Evolutionary conservation across 257 asterid genomes (phyloP), one percentile per base, ranked within the genome.

Genomic region (Jaltomata sinuosa): DNA sequence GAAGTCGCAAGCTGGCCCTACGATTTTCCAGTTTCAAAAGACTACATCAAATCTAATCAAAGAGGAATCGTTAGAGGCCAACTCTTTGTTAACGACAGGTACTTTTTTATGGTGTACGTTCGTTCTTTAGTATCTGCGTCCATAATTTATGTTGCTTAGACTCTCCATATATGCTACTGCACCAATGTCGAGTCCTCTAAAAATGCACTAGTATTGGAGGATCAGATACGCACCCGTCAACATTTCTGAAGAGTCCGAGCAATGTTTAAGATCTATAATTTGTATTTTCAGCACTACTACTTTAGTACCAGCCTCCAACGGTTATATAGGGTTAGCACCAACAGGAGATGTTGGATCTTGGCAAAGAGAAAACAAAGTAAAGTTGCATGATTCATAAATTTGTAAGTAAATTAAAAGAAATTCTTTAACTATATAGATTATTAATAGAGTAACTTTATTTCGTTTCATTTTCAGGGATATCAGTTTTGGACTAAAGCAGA

Each of bases 1-100:
- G 98, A 95, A 88, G 91, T 91, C 2, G 89, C 89, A 81, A 88
- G 36, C 19, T 95, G 98, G 98, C 98, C 98, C 7, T 95, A 93
- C 61, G 89, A 89, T 81, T 95, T 95, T 85, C 96, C 94, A 5
- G 62, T 49, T 32, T 92, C 97, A 1, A 89, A 85, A 25, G 96
- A 92, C 79, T 95, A 87, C 86, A 90, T 83, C 62, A 42, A 8
- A 29, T 87, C 90, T 32, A 78, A 85, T 54, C 84, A 91, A 38
- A 90, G 98, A 0, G 97, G 97, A n/a, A 47, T 49, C 1, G 89
- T 92, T 71, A 83, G 88, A 27, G 98, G 98, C 25, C 90, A 97
- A 1, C 88, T 95, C 81, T 89, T 92, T 1, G 89, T 92, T 79
- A 89, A 34, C 0, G 97, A 95, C 61, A 87, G 94, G 98, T 93